Base-by-base conservation (phyloP, 352 stramenopile genomes). In the Globisporangium orthogonon region DNA sequence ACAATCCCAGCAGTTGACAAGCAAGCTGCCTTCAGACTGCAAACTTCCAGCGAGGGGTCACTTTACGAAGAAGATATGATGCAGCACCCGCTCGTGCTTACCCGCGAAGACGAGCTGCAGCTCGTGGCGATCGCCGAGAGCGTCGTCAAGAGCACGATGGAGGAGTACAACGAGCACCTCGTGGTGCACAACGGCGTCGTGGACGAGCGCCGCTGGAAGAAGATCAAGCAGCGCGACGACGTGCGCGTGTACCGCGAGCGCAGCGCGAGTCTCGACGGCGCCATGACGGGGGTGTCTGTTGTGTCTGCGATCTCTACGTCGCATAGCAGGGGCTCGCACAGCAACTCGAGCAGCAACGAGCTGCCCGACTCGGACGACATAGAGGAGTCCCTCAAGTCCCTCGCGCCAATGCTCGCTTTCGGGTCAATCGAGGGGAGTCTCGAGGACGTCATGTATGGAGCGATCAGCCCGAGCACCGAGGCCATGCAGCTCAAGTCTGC, bases 401-500 rank as follows among this genome's bases (percentile, higher is more conserved):
- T 35, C 3, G 31, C 31, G 3, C 31, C 31, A 6, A 35, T 35
- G 31, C 31, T 35, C 31, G 31, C 31, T 3, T 39, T 56, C 6
- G 58, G 58, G 15, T 59, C 40, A 6, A 31, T 63, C 7, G 17
- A 31, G 3, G 58, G 50, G 2, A 58, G 6, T 28, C 50, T 63
- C 17, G 58, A 63, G 31, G 31, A 35, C 31, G 31, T 35, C 31
- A 35, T 35, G 31, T 35, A 35, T 6, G 31, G 31, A 3, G 14
- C 49, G 35, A 18, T 43, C 14, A 53, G 11, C 30, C 66, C 65
- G 43, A 76, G 73, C 50, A 50, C 70, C 48, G 73, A 75, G n/a
- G 65, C 63, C 54, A 78, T 83, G 71, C 71, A 74, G 53, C 67
- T 86, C 58, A 76, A 80, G 49, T 72, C 70, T 35, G 70, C 76